These are phyloP conservation scores for Laetiporus sulphureus DNA, from an alignment of 1,284 basidiomycete species.

Conservation along the genomic window DNA sequence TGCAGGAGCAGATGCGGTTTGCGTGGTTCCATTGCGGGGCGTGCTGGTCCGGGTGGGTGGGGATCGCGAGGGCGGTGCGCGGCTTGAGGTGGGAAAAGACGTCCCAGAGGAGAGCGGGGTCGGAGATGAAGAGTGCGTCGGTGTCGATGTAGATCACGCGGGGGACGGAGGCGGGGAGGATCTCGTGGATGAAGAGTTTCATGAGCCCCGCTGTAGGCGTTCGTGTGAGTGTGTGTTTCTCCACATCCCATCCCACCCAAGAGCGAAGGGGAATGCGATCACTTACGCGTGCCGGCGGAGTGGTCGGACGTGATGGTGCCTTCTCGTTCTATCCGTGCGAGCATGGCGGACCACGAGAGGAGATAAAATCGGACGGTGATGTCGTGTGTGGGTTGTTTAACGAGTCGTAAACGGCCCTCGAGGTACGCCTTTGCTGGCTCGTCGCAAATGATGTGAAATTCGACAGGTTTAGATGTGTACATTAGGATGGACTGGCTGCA, in stretches of 20 bases:
- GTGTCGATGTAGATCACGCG: constrained; percentile 44
- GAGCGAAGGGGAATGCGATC: background rate
- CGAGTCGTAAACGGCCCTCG: constrained; percentile 29
- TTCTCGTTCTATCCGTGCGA: constrained; percentile 37
- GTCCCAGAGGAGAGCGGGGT: constrained; percentile 40
- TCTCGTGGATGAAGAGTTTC: constrained; percentile 42
- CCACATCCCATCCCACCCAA: no score
- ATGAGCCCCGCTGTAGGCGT: constrained; percentile 33
- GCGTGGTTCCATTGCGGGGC: constrained; percentile 37
- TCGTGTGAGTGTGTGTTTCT: no score
- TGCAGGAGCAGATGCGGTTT: constrained; percentile 42
- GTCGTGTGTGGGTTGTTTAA: constrained; percentile 30
- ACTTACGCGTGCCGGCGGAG: constrained; percentile 39
- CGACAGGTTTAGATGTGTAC: constrained; percentile 34
- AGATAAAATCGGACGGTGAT: constrained; percentile 35
- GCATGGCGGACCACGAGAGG: constrained; percentile 32
- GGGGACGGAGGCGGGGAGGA: constrained; percentile 31
- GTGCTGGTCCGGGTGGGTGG: constrained; percentile 35
- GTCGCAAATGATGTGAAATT: constrained; percentile 45
- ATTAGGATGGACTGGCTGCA: constrained; percentile 35
- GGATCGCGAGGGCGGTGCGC: constrained; percentile 34
- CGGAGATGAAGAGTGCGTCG: constrained; percentile 41
- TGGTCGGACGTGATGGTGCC: constrained; percentile 39
- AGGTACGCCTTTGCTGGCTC: constrained; percentile 32
- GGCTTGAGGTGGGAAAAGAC: constrained; percentile 29